phyloP scores from a whole-genome alignment of 192 early-diverging fungal species.

The Backusella psychrophila region DNA sequence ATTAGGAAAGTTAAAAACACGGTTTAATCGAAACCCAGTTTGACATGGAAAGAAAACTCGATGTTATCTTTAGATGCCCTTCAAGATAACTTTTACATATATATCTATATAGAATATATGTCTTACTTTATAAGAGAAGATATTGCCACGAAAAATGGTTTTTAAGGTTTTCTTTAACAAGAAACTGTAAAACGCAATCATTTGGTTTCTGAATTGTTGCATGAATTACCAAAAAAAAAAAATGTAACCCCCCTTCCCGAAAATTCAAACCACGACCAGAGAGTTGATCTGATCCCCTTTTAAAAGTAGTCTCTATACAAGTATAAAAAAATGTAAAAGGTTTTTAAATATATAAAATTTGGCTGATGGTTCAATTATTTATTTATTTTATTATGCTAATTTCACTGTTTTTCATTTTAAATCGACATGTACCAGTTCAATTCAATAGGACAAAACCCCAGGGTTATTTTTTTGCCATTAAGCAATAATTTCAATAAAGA shows the following conservation, averaged over 20 bases:
- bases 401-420: background rate
- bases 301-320: background rate
- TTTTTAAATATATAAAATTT: background rate
- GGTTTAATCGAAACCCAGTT: no score
- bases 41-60: no score
- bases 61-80: no score
- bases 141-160: background rate
- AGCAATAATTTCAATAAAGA: background rate
- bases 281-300: background rate
- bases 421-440: background rate
- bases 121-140: background rate
- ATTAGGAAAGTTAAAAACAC: no score
- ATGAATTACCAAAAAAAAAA: background rate
- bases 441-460: background rate
- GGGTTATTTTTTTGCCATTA: background rate
- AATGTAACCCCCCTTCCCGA: background rate
- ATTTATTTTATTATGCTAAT: background rate
- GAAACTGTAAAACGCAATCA: background rate
- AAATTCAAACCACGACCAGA: background rate
- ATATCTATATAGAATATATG: no score
- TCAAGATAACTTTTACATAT: no score
- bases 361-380: background rate
- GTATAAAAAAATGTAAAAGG: background rate
- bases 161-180: no score
- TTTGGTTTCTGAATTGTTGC: background rate